Conservation (phyloP, 2,329 filamentous ascomycete species). For the Grosmannia clavigera region DNA sequence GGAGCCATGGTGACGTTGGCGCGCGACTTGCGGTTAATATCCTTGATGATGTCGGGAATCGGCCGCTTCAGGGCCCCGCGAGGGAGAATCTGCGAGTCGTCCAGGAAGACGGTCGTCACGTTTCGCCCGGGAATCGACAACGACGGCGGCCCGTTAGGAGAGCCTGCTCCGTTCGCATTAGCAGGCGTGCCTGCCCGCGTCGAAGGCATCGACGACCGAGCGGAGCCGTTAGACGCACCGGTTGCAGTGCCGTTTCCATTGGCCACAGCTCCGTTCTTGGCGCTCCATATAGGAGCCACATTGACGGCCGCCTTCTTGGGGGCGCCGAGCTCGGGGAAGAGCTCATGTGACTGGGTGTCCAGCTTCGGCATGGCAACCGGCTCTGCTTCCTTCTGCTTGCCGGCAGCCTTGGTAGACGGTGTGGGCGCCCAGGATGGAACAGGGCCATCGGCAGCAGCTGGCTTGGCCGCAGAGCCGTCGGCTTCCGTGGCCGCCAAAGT, state of each 20-base stretch:
- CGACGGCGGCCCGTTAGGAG: conserved; percentile 29
- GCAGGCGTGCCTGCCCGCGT: conserved; percentile 43
- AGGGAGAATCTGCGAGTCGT: conserved; percentile 64
- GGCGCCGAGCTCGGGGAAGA: conserved; percentile 81
- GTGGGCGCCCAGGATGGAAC: conserved; percentile 35
- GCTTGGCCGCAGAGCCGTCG: conserved; percentile 30
- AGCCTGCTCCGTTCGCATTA: conserved; percentile 7
- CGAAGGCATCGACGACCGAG: conserved; percentile 44
- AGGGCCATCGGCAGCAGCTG: conserved; percentile 31
- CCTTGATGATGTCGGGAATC: conserved; percentile 71
- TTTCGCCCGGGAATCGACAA: conserved; percentile 75
- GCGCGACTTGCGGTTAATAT: conserved; percentile 86
- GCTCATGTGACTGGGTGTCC: conserved; percentile 78
- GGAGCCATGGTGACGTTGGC: conserved; percentile 69
- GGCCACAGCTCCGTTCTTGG: conserved; percentile 40
- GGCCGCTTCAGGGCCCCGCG: conserved; percentile 72
- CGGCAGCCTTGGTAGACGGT: conserved; percentile 50
- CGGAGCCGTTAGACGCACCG: conserved; percentile 32
- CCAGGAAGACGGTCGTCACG: conserved; percentile 62
- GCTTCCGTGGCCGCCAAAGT: conserved; percentile 31
- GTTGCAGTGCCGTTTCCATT: conserved; percentile 38
- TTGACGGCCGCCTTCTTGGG: conserved; percentile 53
- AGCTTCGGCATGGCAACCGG: conserved; percentile 31
- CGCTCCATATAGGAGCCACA: conserved; percentile 65
- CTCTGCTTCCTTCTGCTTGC: conserved; percentile 53